Evolutionary conservation across 371 early-diverging fungal species (phyloP), one percentile per base, ranked within the genome.

Genomic region (Mucor velutinosus): DNA sequence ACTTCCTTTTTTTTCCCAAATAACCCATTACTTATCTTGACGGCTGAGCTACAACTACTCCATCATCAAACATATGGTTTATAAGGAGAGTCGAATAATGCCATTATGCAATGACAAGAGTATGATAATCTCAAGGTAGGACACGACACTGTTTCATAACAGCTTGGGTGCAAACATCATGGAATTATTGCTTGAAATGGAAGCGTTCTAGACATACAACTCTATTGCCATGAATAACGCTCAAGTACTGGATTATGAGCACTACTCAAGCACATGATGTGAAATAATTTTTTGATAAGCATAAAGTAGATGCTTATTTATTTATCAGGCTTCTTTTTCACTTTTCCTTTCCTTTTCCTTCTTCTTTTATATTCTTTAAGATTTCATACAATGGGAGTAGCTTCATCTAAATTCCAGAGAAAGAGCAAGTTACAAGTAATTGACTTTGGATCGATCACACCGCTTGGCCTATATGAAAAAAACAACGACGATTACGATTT

Each of bases 391-490:
- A 69, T 70, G 61, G 65, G 61, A 15, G 57, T 47, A 15, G 12
- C 17, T 27, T 25, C 25, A 56, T 69, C 60, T 21, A 69, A 64
- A 35, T 23, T 53, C 19, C 23, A n/a, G 17, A 21, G 27, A 8
- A 57, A 58, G 17, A 60, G 30, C n/a, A 49, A 58, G 29, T 21
- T 59, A 4, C 27, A 53, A 4, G 35, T 32, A 0, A 33, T 71
- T n/a, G 71, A 71, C 43, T 51, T 33, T 35, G 71, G 71, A 1
- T 66, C 66, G 1, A 58, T 53, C n/a, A 59, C 27, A n/a, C 71
- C 71, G 7, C 62, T 66, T 41, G 66, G 62, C 0, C 51, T 66
- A 7, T 71, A 71, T 33, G 58, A 37, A 11, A 30, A 64, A 17
- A 33, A 57, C 25, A 57, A 57, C 25, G 43, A 41, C 39, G 65